Base-by-base conservation (phyloP, 495 filamentous ascomycete genomes). In the Penicillium manginii region DNA sequence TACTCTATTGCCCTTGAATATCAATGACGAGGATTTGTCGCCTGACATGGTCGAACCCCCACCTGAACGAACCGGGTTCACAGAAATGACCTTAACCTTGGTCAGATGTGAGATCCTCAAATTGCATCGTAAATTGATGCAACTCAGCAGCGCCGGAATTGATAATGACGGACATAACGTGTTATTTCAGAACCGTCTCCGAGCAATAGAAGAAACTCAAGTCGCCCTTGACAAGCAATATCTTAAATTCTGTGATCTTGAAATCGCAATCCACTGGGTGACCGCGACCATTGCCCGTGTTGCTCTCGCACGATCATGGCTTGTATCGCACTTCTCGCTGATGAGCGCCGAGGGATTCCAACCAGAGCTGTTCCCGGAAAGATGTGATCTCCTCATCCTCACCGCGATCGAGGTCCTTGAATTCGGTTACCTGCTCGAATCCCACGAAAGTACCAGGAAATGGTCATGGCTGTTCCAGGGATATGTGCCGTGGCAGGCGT, bases 381-480 rank as follows among this genome's bases (percentile, higher is more conserved):
- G 82, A 17, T 84, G 81, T 50, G 84, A 88, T 47, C 83, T 85
- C 18, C 76, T 93, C 2, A 88, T 94, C 65, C 78, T 86, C 55
- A 85, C 88, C 0, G 83, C 84, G 3, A 82, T 91, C 18, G 88
- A 92, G 61, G 81, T 42, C 90, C 87, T 62, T 12, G 52, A 54
- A 39, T 62, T 62, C 19, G 57, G 48, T 4, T 55, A 46, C 8
- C 43, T 62, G 3, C 26, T 66, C 8, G 55, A 66, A 65, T 80
- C 78, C 4, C 83, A 88, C 58, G 69, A 76, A 7, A 73, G 79
- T 8, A 83, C 81, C 4, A 81, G 79, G 54, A 81, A 85, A 50
- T 93, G 86, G 84, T 80, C 84, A 21, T 93, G 91, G 90, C 78
- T 92, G 15, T 92, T 91, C 73, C 81, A 86, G 66, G 90, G 85